Evolutionary conservation across 441 rosid species (phyloP), one percentile per base, ranked within the genome.

Genomic region (Caryocar brasiliense): DNA sequence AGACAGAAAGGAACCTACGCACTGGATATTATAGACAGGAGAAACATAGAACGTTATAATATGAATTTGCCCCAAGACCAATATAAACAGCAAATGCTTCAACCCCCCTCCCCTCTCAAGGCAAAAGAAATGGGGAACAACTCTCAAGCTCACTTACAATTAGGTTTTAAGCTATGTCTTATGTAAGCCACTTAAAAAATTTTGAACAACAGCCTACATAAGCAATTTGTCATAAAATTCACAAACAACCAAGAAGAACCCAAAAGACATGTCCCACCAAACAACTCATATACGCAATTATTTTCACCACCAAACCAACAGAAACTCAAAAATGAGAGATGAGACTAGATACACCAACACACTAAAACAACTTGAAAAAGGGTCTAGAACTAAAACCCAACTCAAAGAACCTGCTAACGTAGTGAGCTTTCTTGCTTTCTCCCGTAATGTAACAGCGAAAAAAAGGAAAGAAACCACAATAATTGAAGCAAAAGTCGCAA

Each of bases 171-270:
- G 23, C 50, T 42, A 40, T 50, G n/a, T n/a, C n/a, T n/a, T n/a
- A n/a, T 59, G 8, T 6, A 58, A 8, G 28, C 37, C 47, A 56
- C n/a, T 22, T 25, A 36, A 27, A 15, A 62, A n/a, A n/a, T n/a
- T n/a, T n/a, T n/a, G n/a, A 17, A 12, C 4, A 26, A 6, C 13
- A 3, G 2, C 37, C 23, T 40, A 21, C 14, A 24, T 13, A 35
- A 47, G 49, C 54, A 51, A 51, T 42, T 54, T 26, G 51, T 37
- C 51, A 45, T 26, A 48, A 29, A 64, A 18, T 44, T 35, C 13
- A 26, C 6, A 12, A 61, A 6, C 47, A 50, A 22, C 60, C 38
- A 18, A 34, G 38, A 30, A 27, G 10, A 22, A 7, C 32, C 2
- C 38, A 14, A 12, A 5, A 42, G 15, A 5, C 3, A 10, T 28